Conservation (phyloP, 345 rosid genomes). For the Rhodamnia argentea region DNA sequence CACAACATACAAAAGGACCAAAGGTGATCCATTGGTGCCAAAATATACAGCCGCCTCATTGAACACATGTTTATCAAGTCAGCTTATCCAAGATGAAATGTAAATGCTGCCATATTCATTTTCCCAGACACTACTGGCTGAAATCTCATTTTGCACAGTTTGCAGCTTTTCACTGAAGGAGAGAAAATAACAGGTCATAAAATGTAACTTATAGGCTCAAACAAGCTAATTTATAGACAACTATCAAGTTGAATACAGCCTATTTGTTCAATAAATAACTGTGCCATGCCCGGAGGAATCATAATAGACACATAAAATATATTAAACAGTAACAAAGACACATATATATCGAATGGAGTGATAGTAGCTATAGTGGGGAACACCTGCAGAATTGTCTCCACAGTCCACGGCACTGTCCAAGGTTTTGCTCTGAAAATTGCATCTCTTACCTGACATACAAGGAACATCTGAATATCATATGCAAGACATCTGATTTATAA, state of each 20-base stretch:
- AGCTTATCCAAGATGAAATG: neutral
- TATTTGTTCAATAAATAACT: neutral
- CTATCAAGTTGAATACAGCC: neutral
- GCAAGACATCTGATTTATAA: neutral
- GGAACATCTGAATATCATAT: neutral
- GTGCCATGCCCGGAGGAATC: neutral
- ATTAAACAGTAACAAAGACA: neutral
- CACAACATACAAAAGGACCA: neutral
- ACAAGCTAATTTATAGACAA: neutral
- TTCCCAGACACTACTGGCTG: neutral
- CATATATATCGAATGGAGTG: neutral
- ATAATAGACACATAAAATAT: neutral
- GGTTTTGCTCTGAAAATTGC: constrained; percentile 6
- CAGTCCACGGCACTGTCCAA: constrained; percentile 48
- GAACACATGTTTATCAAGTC: neutral
- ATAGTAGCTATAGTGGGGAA: neutral
- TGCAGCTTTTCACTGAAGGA: neutral
- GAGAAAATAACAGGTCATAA: neutral
- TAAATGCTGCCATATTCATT: neutral
- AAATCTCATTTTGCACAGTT: neutral
- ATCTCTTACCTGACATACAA: constrained; percentile 1
- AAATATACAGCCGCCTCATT: neutral
- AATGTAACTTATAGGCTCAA: neutral
- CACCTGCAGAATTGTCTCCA: constrained; percentile 38
- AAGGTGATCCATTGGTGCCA: neutral